Evolutionary conservation across 2,329 filamentous ascomycete species (phyloP), one percentile per base, ranked within the genome.

Genomic region (Trichoderma atrobrunneum): DNA sequence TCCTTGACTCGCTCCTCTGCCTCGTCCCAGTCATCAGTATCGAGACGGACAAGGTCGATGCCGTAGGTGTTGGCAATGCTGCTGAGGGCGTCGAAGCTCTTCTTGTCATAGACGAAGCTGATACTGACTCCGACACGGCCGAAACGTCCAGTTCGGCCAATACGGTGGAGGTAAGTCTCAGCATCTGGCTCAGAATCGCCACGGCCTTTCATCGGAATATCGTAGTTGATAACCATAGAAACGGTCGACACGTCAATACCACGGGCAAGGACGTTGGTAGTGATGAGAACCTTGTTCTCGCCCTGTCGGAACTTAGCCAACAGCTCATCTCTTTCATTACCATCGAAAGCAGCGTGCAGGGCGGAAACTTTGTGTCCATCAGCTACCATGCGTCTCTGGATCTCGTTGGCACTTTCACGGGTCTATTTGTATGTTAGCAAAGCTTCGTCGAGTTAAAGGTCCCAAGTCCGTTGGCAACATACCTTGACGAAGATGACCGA

Each of bases 151-250:
- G 96, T 99, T 79, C 96, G 94, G 74, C 96, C 96, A 77, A 99
- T 99, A 80, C 96, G 93, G 87, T 99, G 96, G 63, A 99, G 91
- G 80, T 99, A 99, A 1, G 96, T 99, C 85, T 98, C 95, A 61
- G 91, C 91, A 79, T 99, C 96, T 16, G 95, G 92, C 82, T 96
- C 93, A 32, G 87, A 87, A 76, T 98, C 95, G 21, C 92, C 90
- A 36, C 87, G 84, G 54, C 92, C 91, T 79, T 92, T 91, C 85
- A 92, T 92, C 28, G 92, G 92, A 72, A 94, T 92, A 77, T 94
- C 92, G 83, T 99, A 99, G 86, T 99, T 99, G 86, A 99, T 94
- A 69, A 99, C 96, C 91, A 99, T 96, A 11, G 94, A 97, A 16
- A 99, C 96, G 32, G 84, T 97, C 82, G 80, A 98, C 85, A 90